Conservation (phyloP, 2,329 filamentous ascomycete species). For the Fusarium torulosum region DNA sequence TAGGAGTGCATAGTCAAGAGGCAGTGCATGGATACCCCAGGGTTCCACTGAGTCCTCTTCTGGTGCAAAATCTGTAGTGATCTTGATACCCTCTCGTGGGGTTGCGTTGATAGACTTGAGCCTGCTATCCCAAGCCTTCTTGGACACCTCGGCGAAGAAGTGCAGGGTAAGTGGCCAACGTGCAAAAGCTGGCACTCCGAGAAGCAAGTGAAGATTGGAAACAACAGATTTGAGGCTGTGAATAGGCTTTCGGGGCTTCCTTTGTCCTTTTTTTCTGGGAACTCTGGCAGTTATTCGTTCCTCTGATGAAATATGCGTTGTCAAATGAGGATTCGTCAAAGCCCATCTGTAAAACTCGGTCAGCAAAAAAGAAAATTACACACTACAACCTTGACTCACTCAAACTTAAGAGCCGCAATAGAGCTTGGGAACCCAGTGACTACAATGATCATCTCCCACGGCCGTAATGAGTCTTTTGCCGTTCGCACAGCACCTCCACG, state of each 20-base stretch:
- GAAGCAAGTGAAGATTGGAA: constrained; percentile 83
- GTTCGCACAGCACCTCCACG: constrained; percentile 87
- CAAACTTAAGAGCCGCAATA: constrained; percentile 91
- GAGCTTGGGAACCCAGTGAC: constrained; percentile 91
- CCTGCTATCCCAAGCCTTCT: constrained; percentile 75
- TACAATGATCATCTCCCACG: constrained; percentile 91
- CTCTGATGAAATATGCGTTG: constrained; percentile 78
- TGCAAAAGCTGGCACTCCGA: constrained; percentile 82
- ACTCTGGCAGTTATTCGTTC: constrained; percentile 69
- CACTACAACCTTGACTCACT: constrained; percentile 66
- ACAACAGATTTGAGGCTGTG: constrained; percentile 76
- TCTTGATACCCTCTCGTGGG: constrained; percentile 62
- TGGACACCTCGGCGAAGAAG: constrained; percentile 80
- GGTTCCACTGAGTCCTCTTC: constrained; percentile 26
- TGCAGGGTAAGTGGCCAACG: constrained; percentile 85
- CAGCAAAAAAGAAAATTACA: constrained; percentile 13
- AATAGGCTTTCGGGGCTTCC: constrained; percentile 68
- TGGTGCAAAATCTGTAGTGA: constrained; percentile 68
- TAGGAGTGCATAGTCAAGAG: constrained; percentile 67
- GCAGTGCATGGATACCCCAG: constrained; percentile 66
- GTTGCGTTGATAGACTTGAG: constrained; percentile 62
- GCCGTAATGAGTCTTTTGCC: constrained; percentile 73
- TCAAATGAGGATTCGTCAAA: constrained; percentile 85
- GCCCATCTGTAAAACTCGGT: constrained; percentile 77
- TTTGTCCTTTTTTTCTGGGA: constrained; percentile 61